These are phyloP conservation scores for Fistulina hepatica DNA, from an alignment of 1,284 basidiomycete species.

Conservation along the genomic window DNA sequence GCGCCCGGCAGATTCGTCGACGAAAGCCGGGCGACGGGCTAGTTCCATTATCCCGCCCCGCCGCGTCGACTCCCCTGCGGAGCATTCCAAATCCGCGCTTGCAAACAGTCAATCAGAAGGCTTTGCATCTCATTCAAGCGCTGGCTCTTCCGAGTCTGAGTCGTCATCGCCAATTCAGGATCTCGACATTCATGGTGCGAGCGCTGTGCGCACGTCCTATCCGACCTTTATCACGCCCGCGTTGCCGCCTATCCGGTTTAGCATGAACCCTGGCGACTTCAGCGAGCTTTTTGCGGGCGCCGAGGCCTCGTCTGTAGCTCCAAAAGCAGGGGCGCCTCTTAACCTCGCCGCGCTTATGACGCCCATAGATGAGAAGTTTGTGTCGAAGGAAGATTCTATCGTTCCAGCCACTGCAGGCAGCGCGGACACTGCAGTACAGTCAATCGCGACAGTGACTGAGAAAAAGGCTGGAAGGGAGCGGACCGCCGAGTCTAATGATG, in stretches of 20 bases:
- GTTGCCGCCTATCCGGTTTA: slow-evolving; percentile 72
- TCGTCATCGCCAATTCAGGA: slow-evolving; percentile 34
- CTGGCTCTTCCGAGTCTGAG: no score
- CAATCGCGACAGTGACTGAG: not conserved
- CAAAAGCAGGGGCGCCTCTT: slow-evolving; percentile 13
- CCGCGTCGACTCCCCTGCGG: no score
- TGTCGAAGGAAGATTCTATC: not conserved
- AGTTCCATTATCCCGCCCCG: no score
- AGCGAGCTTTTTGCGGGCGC: slow-evolving; percentile 45
- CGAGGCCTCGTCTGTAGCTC: slow-evolving; percentile 30
- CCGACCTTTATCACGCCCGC: slow-evolving; percentile 72
- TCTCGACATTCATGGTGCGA: slow-evolving; percentile 41
- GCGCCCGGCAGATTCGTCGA: no score
- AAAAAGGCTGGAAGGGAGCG: not conserved
- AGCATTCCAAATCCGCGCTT: slow-evolving; percentile 26
- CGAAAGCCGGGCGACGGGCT: no score
- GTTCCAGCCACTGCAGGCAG: not conserved
- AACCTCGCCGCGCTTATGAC: slow-evolving; percentile 33
- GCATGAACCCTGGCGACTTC: slow-evolving; percentile 71
- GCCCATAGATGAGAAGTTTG: slow-evolving; percentile 12
- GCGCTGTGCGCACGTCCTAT: slow-evolving; percentile 51
- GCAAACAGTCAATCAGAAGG: slow-evolving; percentile 7
- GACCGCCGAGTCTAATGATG: slow-evolving; percentile 10
- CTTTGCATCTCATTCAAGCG: not conserved
- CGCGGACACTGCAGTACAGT: not conserved